Evolutionary conservation across 2,329 filamentous ascomycete genomes (phyloP), one percentile per base, ranked within the genome.

Genomic region (Fusarium brachygibbosum): DNA sequence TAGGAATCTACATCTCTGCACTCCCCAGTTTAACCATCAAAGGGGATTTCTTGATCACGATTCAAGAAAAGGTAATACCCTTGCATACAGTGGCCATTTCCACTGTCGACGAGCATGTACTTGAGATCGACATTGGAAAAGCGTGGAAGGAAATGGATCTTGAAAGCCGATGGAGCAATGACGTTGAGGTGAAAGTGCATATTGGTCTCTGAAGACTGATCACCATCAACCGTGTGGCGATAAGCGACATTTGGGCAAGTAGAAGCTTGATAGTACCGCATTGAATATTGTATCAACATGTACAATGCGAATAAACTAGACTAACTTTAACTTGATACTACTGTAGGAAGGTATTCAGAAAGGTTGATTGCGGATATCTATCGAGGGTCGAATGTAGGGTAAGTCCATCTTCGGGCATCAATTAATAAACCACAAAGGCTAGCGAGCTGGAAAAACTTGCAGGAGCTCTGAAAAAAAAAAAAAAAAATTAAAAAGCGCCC

Each of bases 111-210:
- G 72, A 78, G 0, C 83, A 84, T 61, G 86, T 98, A 10, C 79
- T 98, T 32, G 90, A 93, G 70, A 86, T 98, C 57, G 93, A 98
- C 81, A 79, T 93, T 14, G 86, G 89, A 70, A 83, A 81, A 31
- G 95, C 95, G 1, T 98, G 94, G 94, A 86, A 86, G 45, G 88
- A 92, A 73, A 85, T 94, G 82, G 86, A 85, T 0, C 82, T 96
- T 57, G 81, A 88, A 60, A 85, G 87, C 37, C 89, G 91, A 10
- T 97, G 92, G 90, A 91, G 89, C 69, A 97, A 97, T 76, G 92
- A 97, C 77, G 86, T 94, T 37, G 84, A 87, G 64, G 81, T 97
- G 41, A 90, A 90, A 76, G 78, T 93, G 7, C 90, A 82, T 58
- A 83, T 87, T 48, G 77, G 78, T 25, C 74, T 82, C 45, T 82